Evolutionary conservation across 2,329 filamentous ascomycete genomes (phyloP).

Genomic region (Xylaria hypoxylon): DNA sequence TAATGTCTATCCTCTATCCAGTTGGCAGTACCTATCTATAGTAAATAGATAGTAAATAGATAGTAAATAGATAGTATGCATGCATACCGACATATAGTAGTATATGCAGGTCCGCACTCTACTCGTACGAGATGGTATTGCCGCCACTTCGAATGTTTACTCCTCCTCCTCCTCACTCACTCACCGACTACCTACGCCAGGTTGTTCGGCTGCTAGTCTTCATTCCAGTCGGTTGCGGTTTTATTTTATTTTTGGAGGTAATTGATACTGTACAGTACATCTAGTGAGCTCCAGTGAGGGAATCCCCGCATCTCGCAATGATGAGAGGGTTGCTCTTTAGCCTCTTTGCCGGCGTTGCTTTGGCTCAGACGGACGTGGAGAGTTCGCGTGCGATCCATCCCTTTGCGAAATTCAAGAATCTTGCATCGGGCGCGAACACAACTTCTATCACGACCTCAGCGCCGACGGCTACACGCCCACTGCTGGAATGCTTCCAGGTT

Average conservation of each 20-base stretch:
- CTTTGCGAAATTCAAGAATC: conserved; percentile 42
- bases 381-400: conserved; percentile 39
- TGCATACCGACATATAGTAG: too few species aligned
- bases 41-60: too few species aligned
- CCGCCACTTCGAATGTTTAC: conserved; percentile 4
- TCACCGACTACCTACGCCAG: background rate
- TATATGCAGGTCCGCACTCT: conserved; percentile 22
- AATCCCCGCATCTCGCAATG: conserved; percentile 24
- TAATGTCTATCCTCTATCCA: too few species aligned
- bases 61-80: too few species aligned
- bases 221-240: conserved; percentile 8
- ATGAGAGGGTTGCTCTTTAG: conserved; percentile 34
- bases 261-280: background rate
- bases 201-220: background rate
- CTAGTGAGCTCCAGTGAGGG: conserved; percentile 1
- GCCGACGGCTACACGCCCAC: conserved; percentile 33
- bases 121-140: conserved; percentile 1
- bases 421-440: conserved; percentile 24
- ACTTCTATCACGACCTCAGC: conserved; percentile 29
- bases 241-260: background rate
- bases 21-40: too few species aligned
- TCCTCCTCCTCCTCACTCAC: conserved; percentile 3
- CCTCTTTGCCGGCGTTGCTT: conserved; percentile 38
- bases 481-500: conserved; percentile 75
- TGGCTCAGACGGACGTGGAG: conserved; percentile 38